Base-by-base conservation (phyloP, 371 early-diverging fungal genomes). In the Mucor irregularis region DNA sequence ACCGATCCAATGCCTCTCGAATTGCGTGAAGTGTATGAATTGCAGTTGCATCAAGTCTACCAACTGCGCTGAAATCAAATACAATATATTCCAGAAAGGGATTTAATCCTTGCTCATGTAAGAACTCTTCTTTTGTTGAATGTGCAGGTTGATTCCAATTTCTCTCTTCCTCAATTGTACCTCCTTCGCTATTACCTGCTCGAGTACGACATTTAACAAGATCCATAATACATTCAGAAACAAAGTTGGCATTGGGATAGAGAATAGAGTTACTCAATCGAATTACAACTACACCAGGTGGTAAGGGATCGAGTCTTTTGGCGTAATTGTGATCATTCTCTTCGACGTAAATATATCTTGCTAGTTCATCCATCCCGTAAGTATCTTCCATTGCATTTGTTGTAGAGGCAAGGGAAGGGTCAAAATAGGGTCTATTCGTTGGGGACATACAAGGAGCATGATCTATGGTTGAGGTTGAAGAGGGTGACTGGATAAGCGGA, bases 31-130 rank as follows among this genome's bases (percentile, higher is more conserved):
- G 76, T 24, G 81, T 79, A 61, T 92, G 91, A 22, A 88, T 56
- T 25, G 90, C 94, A 3, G 93, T 89, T 21, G 85, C 78, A 57
- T 95, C 95, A 43, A 93, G 76, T 17, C 73, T 69, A 42, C 87
- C 85, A 21, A 92, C 93, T 5, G 83, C 83, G 0, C 87, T 69
- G 48, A 95, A 81, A 64, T 93, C 93, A 22, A 95, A 71, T 13
- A 95, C 67, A 28, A 95, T 56, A 1, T 90, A 87, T 6, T 83
- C 74, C n/a, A 92, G 69, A 10, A 62, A 59, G 1, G 89, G 90
- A 25, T 66, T 56, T 25, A 59, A 28, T 0, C 42, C 16, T 39
- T 13, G 44, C 54, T 8, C 61, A 49, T 16, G 46, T 33, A 28
- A 56, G 46, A 34, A 49, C 46, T 57, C 78, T 73, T 55, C 76